Evolutionary conservation across 2,329 filamentous ascomycete genomes (phyloP).

Genomic region (Scolecobasidium constrictum): DNA sequence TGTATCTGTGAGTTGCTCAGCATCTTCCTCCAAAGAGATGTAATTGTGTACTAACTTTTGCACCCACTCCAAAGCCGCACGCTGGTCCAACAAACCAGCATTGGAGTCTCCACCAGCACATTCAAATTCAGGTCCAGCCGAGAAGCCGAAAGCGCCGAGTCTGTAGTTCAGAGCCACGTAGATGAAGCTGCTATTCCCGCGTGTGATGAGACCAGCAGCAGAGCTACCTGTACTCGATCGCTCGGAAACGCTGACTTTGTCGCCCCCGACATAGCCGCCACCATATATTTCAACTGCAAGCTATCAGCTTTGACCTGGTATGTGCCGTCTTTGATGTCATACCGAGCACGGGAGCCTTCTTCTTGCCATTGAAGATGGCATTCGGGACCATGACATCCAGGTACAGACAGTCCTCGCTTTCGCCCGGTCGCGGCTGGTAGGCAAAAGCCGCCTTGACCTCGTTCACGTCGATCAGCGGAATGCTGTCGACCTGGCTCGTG

Average conservation of each 20-base stretch:
- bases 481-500: background rate
- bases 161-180: constrained; percentile 36
- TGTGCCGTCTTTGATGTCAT: background rate
- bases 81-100: constrained; percentile 25
- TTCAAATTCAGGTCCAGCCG: constrained; percentile 22
- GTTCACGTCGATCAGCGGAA: background rate
- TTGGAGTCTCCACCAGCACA: constrained; percentile 24
- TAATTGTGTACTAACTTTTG: constrained; percentile 21
- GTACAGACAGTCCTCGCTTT: constrained; percentile 37
- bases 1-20: too few species aligned
- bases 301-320: background rate
- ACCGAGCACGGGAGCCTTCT: constrained; percentile 7
- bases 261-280: constrained; percentile 33
- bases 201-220: constrained; percentile 21
- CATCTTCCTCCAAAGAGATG: too few species aligned
- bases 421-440: constrained; percentile 11
- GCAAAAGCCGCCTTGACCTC: background rate
- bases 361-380: constrained; percentile 20
- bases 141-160: constrained; percentile 29
- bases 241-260: constrained; percentile 26
- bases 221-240: too few species aligned
- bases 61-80: constrained; percentile 29
- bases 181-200: constrained; percentile 31
- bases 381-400: constrained; percentile 37
- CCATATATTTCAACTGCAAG: constrained; percentile 32